A percentile compares a stretch with the other conserved stretches of the same genome.
These are phyloP conservation scores for Solanum chiquidenum DNA, from an alignment of 257 asterid species.

Conservation along the genomic window DNA sequence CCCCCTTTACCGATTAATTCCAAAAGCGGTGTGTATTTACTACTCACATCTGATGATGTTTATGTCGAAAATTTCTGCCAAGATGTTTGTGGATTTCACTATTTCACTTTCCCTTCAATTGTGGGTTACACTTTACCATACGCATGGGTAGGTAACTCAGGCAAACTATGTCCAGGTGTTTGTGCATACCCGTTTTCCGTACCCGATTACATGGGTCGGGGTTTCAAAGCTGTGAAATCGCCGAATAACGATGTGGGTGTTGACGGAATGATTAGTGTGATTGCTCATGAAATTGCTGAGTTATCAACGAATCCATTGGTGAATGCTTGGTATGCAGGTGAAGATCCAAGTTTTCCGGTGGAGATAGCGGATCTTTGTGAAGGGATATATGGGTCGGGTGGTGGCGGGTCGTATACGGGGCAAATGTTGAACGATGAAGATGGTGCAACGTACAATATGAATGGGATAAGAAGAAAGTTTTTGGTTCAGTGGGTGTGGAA, in stretches of 20 bases:
- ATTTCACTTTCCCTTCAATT: slow-evolving; percentile 80
- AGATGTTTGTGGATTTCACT: slow-evolving; percentile 67
- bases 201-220: slow-evolving; percentile 48
- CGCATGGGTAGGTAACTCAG: slow-evolving; percentile 95
- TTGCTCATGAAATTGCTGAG: slow-evolving; percentile 88
- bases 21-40: slow-evolving; percentile 55
- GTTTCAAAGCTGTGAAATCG: slow-evolving; percentile 42
- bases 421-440: slow-evolving; percentile 63
- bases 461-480: slow-evolving; percentile 68
- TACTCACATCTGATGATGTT: slow-evolving; percentile 69
- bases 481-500: slow-evolving; percentile 97
- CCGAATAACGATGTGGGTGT: slow-evolving; percentile 81
- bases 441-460: slow-evolving; percentile 80
- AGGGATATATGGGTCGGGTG: slow-evolving; percentile 89
- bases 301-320: slow-evolving; percentile 60
- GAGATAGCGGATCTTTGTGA: slow-evolving; percentile 88
- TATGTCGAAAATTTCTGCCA: slow-evolving; percentile 65
- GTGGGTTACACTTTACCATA: slow-evolving; percentile 88
- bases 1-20: slow-evolving; percentile 69
- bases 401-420: slow-evolving; percentile 83
- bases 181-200: slow-evolving; percentile 87
- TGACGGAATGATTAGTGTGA: slow-evolving; percentile 86
- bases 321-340: slow-evolving; percentile 90
- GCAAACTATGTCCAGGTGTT: slow-evolving; percentile 51
- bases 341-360: slow-evolving; percentile 66